Evolutionary conservation across 495 filamentous ascomycete genomes (phyloP).

Genomic region (Cercophora newfieldiana): DNA sequence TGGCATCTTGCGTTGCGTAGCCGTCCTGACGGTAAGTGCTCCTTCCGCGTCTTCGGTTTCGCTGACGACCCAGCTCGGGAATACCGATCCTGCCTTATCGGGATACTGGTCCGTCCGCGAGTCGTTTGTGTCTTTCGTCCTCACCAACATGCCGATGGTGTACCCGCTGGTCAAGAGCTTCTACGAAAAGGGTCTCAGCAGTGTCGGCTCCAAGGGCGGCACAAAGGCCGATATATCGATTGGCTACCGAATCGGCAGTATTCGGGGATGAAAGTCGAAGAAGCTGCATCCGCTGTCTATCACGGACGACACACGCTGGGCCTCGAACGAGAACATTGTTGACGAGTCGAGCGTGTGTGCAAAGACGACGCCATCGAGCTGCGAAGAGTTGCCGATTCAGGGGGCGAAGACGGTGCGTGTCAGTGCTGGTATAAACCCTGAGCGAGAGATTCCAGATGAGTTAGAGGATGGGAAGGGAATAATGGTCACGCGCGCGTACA

Average conservation of each 20-base stretch:
- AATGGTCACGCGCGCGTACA: constrained; percentile 6
- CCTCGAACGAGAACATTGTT: constrained; percentile 46
- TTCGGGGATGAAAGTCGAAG: constrained; percentile 19
- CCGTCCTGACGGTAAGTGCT: constrained; percentile 52
- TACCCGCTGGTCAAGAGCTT: constrained; percentile 47
- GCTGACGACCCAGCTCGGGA: constrained; percentile 30
- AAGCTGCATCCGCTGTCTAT: constrained; percentile 43
- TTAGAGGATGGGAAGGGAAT: background rate
- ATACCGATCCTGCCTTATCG: constrained; percentile 51
- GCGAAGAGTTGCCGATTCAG: background rate
- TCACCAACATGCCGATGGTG: constrained; percentile 63
- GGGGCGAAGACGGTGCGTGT: background rate
- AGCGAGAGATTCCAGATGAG: background rate
- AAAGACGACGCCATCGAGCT: background rate
- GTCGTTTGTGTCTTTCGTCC: constrained; percentile 60
- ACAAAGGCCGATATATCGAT: constrained; percentile 14
- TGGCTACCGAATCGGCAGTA: constrained; percentile 26
- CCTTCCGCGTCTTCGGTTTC: constrained; percentile 1
- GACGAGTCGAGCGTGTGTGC: background rate
- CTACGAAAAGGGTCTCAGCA: constrained; percentile 32
- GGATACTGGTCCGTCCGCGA: constrained; percentile 65
- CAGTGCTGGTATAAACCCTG: background rate
- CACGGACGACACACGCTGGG: constrained; percentile 41
- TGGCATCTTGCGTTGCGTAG: constrained; percentile 61
- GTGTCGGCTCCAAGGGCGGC: constrained; percentile 6